Evolutionary conservation across 495 filamentous ascomycete species (phyloP).

Genomic region (Penicillium bialowiezense): DNA sequence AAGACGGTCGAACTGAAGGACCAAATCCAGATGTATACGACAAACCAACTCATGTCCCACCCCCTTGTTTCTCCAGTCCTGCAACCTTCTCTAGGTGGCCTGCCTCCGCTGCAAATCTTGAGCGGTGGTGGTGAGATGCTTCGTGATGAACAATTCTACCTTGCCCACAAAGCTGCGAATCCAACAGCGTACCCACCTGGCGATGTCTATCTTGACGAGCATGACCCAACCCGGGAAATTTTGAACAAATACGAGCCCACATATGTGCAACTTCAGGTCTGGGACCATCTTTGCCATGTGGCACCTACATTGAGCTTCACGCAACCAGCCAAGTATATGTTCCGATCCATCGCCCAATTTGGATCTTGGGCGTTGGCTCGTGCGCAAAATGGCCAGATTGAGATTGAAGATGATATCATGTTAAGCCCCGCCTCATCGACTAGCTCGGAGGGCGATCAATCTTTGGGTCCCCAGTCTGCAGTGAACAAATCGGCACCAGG

Average conservation of each 20-base stretch:
- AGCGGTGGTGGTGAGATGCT: constrained; percentile 86
- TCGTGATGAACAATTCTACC: constrained; percentile 89
- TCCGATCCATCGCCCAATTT: constrained; percentile 83
- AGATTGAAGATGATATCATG: constrained; percentile 74
- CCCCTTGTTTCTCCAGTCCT: constrained; percentile 86
- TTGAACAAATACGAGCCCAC: constrained; percentile 72
- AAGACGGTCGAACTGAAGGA: constrained; percentile 76
- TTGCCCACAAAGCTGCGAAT: constrained; percentile 90
- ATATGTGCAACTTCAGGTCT: constrained; percentile 92
- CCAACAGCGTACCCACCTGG: constrained; percentile 70
- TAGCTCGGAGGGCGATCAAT: constrained; percentile 37
- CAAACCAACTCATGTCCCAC: constrained; percentile 81
- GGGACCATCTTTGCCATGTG: constrained; percentile 93
- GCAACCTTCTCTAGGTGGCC: constrained; percentile 80
- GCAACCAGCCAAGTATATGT: constrained; percentile 93
- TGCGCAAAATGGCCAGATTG: constrained; percentile 74
- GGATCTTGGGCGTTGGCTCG: constrained; percentile 84
- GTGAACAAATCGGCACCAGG: constrained; percentile 19
- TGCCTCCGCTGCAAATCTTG: constrained; percentile 82
- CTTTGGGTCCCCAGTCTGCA: constrained; percentile 13
- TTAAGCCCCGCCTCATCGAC: constrained; percentile 71
- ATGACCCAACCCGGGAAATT: constrained; percentile 51
- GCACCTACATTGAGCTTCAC: constrained; percentile 89
- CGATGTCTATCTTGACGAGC: constrained; percentile 61
- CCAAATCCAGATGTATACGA: constrained; percentile 93